Percentiles rank a stretch among this genome's conserved stretches.
These are phyloP conservation scores for Suillus discolor DNA, from an alignment of 768 basidiomycete genomes.

Conservation along the genomic window DNA sequence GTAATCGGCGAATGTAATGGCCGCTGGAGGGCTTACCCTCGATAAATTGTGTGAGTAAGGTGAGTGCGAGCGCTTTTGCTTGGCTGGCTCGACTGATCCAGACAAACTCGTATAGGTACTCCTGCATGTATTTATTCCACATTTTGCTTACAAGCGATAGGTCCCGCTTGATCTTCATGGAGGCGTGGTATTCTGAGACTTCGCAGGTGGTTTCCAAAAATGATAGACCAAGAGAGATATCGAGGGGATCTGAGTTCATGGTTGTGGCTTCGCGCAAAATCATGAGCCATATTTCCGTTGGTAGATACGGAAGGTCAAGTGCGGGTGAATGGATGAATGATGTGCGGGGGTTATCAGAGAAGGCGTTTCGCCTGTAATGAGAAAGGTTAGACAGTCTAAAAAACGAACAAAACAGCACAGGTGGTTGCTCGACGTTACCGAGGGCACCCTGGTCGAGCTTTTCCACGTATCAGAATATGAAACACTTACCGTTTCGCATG, in stretches of 20 bases:
- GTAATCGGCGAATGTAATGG: slow-evolving; percentile 59
- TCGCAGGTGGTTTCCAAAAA: slow-evolving; percentile 55
- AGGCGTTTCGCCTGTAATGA: slow-evolving; percentile 11
- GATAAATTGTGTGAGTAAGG: slow-evolving; percentile 46
- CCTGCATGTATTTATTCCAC: slow-evolving; percentile 57
- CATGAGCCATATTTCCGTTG: slow-evolving; percentile 66
- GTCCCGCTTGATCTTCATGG: slow-evolving; percentile 51
- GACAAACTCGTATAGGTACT: slow-evolving; percentile 65
- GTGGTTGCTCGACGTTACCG: not conserved
- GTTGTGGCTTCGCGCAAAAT: slow-evolving; percentile 61
- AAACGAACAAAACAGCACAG: too few species aligned
- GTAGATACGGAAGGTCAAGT: slow-evolving; percentile 47
- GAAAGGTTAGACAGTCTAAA: not conserved
- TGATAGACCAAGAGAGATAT: slow-evolving; percentile 53
- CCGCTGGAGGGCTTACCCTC: slow-evolving; percentile 40
- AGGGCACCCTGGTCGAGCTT: not conserved
- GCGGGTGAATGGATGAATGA: slow-evolving; percentile 32
- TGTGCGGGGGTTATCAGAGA: slow-evolving; percentile 12
- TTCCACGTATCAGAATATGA: not conserved
- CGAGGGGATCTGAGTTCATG: slow-evolving; percentile 45
- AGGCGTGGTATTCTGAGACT: slow-evolving; percentile 45
- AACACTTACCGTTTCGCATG: slow-evolving; percentile 23
- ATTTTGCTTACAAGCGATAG: slow-evolving; percentile 56
- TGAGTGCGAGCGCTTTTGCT: slow-evolving; percentile 48
- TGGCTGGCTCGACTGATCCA: slow-evolving; percentile 64